Evolutionary conservation across 2,329 filamentous ascomycete species (phyloP).

Genomic region (Xylariaceae sp.): DNA sequence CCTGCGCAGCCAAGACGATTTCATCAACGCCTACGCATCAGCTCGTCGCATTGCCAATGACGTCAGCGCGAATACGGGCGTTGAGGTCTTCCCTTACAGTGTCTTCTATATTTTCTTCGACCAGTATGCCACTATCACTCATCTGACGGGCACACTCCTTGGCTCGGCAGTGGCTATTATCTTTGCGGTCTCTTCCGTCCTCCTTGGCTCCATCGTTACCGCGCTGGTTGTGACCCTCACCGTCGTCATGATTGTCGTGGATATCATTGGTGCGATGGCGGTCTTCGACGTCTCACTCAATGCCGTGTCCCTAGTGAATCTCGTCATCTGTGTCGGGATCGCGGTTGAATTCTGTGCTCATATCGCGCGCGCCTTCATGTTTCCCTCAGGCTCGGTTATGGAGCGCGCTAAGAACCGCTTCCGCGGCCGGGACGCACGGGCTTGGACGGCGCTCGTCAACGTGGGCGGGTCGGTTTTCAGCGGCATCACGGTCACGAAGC

Average conservation of each 20-base stretch:
- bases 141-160: conserved; percentile 76
- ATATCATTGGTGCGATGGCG: conserved; percentile 95
- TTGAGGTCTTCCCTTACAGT: conserved; percentile 93
- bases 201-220: conserved; percentile 83
- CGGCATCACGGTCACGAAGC: conserved; percentile 94
- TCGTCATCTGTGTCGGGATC: conserved; percentile 97
- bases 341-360: conserved; percentile 97
- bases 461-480: conserved; percentile 94
- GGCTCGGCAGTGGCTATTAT: conserved; percentile 85
- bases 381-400: conserved; percentile 81
- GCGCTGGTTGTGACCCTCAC: conserved; percentile 82
- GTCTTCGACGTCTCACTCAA: conserved; percentile 87
- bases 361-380: conserved; percentile 93
- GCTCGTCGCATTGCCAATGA: conserved; percentile 85
- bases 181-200: conserved; percentile 74
- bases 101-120: conserved; percentile 99
- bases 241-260: conserved; percentile 89
- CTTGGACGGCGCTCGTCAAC: conserved; percentile 92
- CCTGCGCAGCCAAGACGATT: conserved; percentile 84
- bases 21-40: conserved; percentile 86
- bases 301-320: conserved; percentile 91
- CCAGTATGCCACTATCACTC: conserved; percentile 86
- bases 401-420: conserved; percentile 79
- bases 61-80: conserved; percentile 70
- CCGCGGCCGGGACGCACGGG: conserved; percentile 79